Evolutionary conservation across 768 basidiomycete genomes (phyloP).

Genomic region (Podaxis rugospora): DNA sequence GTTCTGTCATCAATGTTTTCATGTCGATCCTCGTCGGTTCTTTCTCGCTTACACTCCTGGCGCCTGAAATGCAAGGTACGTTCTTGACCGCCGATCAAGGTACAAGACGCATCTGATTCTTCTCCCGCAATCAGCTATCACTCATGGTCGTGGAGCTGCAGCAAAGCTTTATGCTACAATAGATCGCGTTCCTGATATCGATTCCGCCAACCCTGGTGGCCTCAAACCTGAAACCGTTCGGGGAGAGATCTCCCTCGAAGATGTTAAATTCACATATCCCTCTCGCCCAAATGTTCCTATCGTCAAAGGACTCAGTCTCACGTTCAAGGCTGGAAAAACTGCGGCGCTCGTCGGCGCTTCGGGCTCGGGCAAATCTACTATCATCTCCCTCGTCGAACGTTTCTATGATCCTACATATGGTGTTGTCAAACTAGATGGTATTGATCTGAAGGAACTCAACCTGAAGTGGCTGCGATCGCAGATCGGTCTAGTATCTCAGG

Average conservation of each 20-base stretch:
- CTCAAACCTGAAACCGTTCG: slow-evolving; percentile 60
- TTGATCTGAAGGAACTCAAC: slow-evolving; percentile 71
- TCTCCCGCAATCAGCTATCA: slow-evolving; percentile 46
- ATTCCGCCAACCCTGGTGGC: slow-evolving; percentile 68
- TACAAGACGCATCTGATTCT: slow-evolving; percentile 2
- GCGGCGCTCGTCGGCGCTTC: slow-evolving; percentile 77
- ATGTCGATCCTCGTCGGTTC: slow-evolving; percentile 84
- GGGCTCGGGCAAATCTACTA: slow-evolving; percentile 75
- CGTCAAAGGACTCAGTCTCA: slow-evolving; percentile 61
- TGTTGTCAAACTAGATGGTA: slow-evolving; percentile 67
- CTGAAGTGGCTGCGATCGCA: slow-evolving; percentile 83
- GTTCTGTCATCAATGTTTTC: slow-evolving; percentile 80
- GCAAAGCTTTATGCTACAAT: slow-evolving; percentile 87
- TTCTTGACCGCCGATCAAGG: background rate
- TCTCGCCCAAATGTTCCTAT: slow-evolving; percentile 79
- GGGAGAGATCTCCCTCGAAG: slow-evolving; percentile 71
- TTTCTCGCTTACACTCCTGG: slow-evolving; percentile 80
- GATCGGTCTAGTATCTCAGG: slow-evolving; percentile 87
- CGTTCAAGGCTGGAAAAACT: slow-evolving; percentile 74
- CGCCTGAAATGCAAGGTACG: slow-evolving; percentile 83
- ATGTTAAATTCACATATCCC: slow-evolving; percentile 82
- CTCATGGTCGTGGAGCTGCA: slow-evolving; percentile 82
- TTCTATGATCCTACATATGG: slow-evolving; percentile 84
- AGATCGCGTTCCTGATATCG: slow-evolving; percentile 82
- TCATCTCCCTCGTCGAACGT: slow-evolving; percentile 77